Percentiles rank a stretch among this genome's conserved stretches.
Evolutionary conservation across 768 basidiomycete species (phyloP).

Genomic region (Epithele typhae): DNA sequence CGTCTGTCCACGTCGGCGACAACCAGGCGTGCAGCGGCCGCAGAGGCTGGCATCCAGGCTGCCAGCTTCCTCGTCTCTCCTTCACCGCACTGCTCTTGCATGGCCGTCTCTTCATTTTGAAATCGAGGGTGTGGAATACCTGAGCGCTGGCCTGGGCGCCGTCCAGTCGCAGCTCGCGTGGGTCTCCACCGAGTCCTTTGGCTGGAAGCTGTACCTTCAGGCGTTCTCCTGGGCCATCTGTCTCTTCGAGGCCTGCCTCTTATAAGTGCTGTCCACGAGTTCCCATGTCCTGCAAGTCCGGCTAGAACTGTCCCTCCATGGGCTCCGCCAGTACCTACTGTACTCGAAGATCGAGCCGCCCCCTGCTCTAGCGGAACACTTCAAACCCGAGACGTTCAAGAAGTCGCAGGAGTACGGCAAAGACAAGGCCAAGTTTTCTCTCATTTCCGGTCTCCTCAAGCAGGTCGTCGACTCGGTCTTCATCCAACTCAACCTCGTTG

Average conservation of each 20-base stretch:
- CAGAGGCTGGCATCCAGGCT: too few relatives aligned
- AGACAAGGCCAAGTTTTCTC: conserved; percentile 82
- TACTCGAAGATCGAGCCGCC: conserved; percentile 78
- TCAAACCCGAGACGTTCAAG: conserved; percentile 66
- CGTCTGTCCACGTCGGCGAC: too few relatives aligned
- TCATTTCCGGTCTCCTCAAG: conserved; percentile 70
- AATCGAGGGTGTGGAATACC: too few relatives aligned
- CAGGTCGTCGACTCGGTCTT: conserved; percentile 66
- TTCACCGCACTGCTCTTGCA: too few relatives aligned
- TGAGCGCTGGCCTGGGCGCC: conserved; percentile 32
- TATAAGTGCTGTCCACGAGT: conserved; percentile 46
- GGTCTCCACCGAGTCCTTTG: conserved; percentile 64
- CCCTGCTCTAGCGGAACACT: conserved; percentile 60
- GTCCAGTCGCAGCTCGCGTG: conserved; percentile 66
- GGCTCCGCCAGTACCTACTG: conserved; percentile 78
- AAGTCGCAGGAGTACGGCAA: conserved; percentile 91
- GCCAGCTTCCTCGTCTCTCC: too few relatives aligned
- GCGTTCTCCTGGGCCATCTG: conserved; percentile 70
- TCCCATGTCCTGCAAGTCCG: too few relatives aligned
- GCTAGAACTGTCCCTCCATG: conserved; percentile 20
- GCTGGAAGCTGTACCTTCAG: conserved; percentile 85
- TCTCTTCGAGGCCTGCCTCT: conserved; percentile 82
- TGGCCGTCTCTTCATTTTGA: too few relatives aligned
- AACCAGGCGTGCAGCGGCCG: too few relatives aligned
- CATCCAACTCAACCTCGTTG: conserved; percentile 74